phyloP scores from a whole-genome alignment of 1,139 yeast genomes.

The Hyphopichia pseudoburtonii region DNA sequence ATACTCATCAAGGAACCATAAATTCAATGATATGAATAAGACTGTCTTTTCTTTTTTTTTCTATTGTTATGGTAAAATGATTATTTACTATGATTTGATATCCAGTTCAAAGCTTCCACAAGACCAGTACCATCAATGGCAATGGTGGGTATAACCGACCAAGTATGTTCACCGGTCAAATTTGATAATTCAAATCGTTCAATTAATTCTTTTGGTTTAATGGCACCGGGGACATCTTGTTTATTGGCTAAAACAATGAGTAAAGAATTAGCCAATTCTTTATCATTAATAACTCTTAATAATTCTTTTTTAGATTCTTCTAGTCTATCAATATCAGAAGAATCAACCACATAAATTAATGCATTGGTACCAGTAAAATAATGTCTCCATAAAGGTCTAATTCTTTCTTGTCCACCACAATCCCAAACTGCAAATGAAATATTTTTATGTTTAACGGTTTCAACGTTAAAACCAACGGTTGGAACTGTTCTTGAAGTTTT shows the following conservation, averaged over 20 bases:
- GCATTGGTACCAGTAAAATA: constrained; percentile 94
- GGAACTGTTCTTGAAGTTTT: constrained; percentile 83
- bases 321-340: constrained; percentile 69
- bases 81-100: constrained; percentile 57
- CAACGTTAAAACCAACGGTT: constrained; percentile 93
- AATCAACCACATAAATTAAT: constrained; percentile 87
- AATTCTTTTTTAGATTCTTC: constrained; percentile 80
- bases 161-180: constrained; percentile 57
- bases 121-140: constrained; percentile 77
- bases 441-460: constrained; percentile 84
- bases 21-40: too few species aligned
- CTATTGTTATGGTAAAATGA: background rate
- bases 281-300: constrained; percentile 71
- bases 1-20: too few species aligned
- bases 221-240: constrained; percentile 70
- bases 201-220: constrained; percentile 65
- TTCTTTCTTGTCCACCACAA: constrained; percentile 93
- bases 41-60: background rate
- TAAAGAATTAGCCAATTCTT: constrained; percentile 78
- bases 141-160: constrained; percentile 77
- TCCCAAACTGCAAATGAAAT: constrained; percentile 95
- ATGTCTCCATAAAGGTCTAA: constrained; percentile 92
- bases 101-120: constrained; percentile 74
- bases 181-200: constrained; percentile 56
- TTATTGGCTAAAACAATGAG: constrained; percentile 87